Evolutionary conservation across 2,329 filamentous ascomycete species (phyloP), one percentile per base, ranked within the genome.

Genomic region (Hypoxylon sp.): DNA sequence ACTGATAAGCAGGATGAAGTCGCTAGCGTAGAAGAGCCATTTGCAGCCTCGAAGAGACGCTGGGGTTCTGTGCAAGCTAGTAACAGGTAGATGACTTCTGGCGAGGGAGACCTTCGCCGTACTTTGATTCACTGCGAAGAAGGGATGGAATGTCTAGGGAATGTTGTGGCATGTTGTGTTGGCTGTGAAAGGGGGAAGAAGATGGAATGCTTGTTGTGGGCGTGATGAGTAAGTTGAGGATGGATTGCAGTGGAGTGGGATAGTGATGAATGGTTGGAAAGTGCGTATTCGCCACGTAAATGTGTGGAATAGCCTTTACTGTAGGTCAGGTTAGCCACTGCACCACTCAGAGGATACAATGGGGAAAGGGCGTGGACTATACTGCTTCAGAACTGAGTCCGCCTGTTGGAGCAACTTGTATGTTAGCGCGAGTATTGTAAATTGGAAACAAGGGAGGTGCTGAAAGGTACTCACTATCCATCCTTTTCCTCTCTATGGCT

Each of bases 21-120:
- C 61, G 53, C 61, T 32, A 14, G 29, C 29, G 2, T 16, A 32
- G 56, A 63, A 63, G 61, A 53, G 61, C 61, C 61, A 32, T 58
- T 9, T 3, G 61, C 61, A 34, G 47, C 41, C 47, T 39, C 53
- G 16, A 19, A 9, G 12, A 30, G 56, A 34, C 46, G 56, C 56
- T 51, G 56, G 46, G 16, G 27, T 52, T 59, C 46, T 19, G 30
- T 29, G 19, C 12, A 16, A n/a, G 56, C 46, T 39, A 21, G 32
- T 34, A 19, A 25, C 12, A 37, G 11, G 21, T 4, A 12, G 30
- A 11, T 9, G 9, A 25, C 46, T 34, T 41, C 37, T 1, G n/a
- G 3, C 37, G 11, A 39, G 25, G 32, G 19, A 19, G 27, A 47
- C 9, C 34, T 61, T 53, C 29, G 48, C 37, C 21, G 48, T 53